Base-by-base conservation (phyloP, 1,284 basidiomycete species). In the Sanghuangporus baumii region DNA sequence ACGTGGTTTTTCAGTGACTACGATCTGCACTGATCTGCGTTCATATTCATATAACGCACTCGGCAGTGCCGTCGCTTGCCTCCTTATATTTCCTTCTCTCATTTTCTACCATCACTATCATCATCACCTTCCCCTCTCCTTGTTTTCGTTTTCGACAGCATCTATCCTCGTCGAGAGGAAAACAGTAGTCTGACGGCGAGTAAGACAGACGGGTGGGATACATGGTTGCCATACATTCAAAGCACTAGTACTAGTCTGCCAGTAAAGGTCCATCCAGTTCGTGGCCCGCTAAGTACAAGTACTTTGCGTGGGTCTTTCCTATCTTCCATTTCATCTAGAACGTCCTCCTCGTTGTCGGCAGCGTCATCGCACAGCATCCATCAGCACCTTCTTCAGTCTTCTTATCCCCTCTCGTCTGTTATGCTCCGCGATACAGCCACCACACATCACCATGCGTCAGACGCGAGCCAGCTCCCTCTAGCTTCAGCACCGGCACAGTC, bases 401-500 rank as follows among this genome's bases (percentile, higher is more conserved):
- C 51, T 20, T 37, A 23, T 12, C 43, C 14, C 18, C 23, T n/a
- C 41, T 48, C 38, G 6, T 55, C 55, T 47, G 51, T 43, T 47
- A 60, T 60, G 59, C 37, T 36, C 50, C 51, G 51, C 23, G 51
- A 60, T 60, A 38, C 50, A 43, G 48, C 62, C 51, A 47, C 60
- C 5, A 34, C 18, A 18, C 43, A 46, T 34, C 57, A 43, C 20
- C 58, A 63, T 55, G 58, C 62, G 51, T 51, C 31, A 23, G 40
- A 31, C 50, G 59, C 59, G 47, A 61, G 63, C 48, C 52, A 55
- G 26, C 26, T 5, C 14, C 38, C 55, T 43, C 26, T 60, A 26
- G 1, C 60, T 26, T 60, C 55, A 57, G 43, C 59, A 36, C 41
- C 63, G 51, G 43, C 16, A 14, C 43, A 16, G 1, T 14, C 43